phyloP scores from a whole-genome alignment of 2,329 filamentous ascomycete genomes.

The Botrytis cinerea region DNA sequence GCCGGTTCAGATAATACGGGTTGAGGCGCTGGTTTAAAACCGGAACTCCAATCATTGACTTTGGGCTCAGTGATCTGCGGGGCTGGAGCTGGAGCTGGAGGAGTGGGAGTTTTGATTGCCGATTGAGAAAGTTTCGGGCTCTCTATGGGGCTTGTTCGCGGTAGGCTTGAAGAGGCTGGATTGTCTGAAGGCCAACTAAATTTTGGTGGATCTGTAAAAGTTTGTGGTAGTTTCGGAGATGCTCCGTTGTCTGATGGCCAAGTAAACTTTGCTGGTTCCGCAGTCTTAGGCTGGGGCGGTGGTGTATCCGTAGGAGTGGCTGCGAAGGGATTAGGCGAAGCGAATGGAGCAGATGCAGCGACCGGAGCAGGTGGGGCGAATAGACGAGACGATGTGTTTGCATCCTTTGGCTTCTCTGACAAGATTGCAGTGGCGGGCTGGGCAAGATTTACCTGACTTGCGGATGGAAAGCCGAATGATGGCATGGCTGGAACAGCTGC shows the following conservation, averaged over 20 bases:
- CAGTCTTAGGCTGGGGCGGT: background rate
- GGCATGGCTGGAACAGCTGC: background rate
- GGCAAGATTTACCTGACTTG: background rate
- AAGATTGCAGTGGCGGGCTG: background rate
- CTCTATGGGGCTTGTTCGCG: background rate
- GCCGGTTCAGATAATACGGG: background rate
- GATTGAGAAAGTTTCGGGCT: background rate
- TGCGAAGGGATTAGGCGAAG: background rate
- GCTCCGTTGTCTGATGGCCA: conserved; percentile 10
- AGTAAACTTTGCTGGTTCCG: conserved; percentile 9
- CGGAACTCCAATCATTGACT: conserved; percentile 7
- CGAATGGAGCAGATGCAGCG: background rate
- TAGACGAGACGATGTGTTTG: background rate
- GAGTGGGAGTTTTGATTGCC: background rate
- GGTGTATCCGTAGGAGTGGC: background rate
- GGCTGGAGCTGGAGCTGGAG: background rate
- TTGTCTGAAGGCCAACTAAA: conserved; percentile 14
- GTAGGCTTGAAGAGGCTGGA: background rate
- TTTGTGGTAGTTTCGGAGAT: background rate
- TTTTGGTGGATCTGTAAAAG: background rate
- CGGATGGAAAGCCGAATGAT: background rate
- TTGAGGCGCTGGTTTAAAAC: conserved; percentile 10
- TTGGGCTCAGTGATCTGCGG: conserved; percentile 4
- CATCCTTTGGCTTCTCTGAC: background rate
- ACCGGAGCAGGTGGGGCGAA: background rate